Conservation (phyloP, 179 eudicot genomes). For the Gypsophila paniculata region DNA sequence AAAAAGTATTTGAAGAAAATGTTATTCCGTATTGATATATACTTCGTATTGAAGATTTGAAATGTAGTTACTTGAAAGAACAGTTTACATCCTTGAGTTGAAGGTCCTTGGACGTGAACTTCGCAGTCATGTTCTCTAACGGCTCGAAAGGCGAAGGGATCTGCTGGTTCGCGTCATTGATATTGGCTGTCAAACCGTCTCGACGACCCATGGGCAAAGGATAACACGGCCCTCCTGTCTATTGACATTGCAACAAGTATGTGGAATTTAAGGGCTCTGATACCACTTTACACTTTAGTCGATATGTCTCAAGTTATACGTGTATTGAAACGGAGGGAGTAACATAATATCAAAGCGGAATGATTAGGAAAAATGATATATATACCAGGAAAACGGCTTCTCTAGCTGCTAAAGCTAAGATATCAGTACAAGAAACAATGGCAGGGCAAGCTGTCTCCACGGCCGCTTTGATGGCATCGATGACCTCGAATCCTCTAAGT, state of each 20-base stretch:
- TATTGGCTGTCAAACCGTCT: slow-evolving; percentile 52
- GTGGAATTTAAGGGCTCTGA: too few species aligned
- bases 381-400: slow-evolving; percentile 51
- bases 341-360: neutral
- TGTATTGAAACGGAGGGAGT: too few species aligned
- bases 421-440: slow-evolving; percentile 49
- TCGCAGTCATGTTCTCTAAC: slow-evolving; percentile 55
- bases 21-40: too few species aligned
- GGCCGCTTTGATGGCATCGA: slow-evolving; percentile 47
- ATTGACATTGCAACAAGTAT: neutral
- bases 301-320: neutral
- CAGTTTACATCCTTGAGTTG: slow-evolving; percentile 53
- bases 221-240: slow-evolving; percentile 60
- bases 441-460: slow-evolving; percentile 62
- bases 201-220: slow-evolving; percentile 54
- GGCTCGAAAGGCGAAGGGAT: slow-evolving; percentile 68
- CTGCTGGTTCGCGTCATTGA: slow-evolving; percentile 47
- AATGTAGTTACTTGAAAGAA: slow-evolving; percentile 56
- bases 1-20: too few species aligned
- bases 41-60: neutral
- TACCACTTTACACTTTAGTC: neutral
- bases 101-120: slow-evolving; percentile 63
- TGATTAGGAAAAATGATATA: neutral
- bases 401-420: slow-evolving; percentile 54
- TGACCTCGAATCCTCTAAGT: slow-evolving; percentile 60